Base-by-base conservation (phyloP, 441 rosid genomes). In the Pelargonium citronellum region DNA sequence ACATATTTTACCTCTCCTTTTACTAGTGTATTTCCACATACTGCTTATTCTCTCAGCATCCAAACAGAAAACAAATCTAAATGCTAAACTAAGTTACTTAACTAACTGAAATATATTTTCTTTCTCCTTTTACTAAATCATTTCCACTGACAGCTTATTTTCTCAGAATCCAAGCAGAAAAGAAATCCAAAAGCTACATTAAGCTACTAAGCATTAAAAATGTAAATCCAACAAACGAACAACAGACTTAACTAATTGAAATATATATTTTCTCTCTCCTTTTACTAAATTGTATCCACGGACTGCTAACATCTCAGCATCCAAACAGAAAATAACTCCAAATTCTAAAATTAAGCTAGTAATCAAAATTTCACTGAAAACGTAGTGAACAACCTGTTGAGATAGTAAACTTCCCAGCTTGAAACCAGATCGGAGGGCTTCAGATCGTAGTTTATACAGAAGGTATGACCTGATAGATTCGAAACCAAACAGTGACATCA, bases 351-450 rank as follows among this genome's bases (percentile, higher is more conserved):
- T 61, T 61, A 60, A 4, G 34, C 12, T 22, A 22, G 11, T 60
- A 8, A 57, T 20, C 27, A 24, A 61, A 22, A 22, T 22, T 37
- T 61, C 2, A 34, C 41, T 7, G 41, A 22, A 24, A 61, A 24
- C 7, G 39, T 22, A 27, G 8, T 61, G 17, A 61, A 61, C 39
- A 61, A 61, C 65, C 65, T 61, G 65, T 61, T 61, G 65, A 61
- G 65, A 61, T 12, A 61, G 65, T 61, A 61, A 61, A 22, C 39
- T 61, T 61, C 65, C 65, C 65, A 61, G 65, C 65, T 61, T 61
- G 41, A 61, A 10, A 61, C 65, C 16, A 61, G 65, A 61, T 61
- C 65, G 39, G 65, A 61, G 16, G 65, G 65, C 65, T 61, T 61
- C 39, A 61, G 39, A 61, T 61, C 65, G 65, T 61, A 61, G 65